Evolutionary conservation across 768 basidiomycete genomes (phyloP).

Genomic region (Rhizopogon salebrosus): DNA sequence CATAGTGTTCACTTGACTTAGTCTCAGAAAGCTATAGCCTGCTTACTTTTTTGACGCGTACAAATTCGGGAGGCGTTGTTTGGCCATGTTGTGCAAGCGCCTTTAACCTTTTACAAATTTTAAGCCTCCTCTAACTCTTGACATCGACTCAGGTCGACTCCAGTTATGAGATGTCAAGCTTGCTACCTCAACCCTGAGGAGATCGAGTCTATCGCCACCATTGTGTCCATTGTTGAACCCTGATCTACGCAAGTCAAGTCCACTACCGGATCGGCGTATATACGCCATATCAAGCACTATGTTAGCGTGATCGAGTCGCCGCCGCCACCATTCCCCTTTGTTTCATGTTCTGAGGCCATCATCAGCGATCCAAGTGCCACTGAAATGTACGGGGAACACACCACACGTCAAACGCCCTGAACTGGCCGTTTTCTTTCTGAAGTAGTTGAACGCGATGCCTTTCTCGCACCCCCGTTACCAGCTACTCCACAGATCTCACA

Average conservation of each 20-base stretch:
- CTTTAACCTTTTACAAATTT: not conserved
- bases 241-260: not conserved
- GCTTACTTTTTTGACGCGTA: slow-evolving; percentile 4
- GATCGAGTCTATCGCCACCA: not conserved
- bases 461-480: not conserved
- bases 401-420: not conserved
- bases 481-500: no score
- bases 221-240: not conserved
- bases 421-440: not conserved
- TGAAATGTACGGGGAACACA: not conserved
- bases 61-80: slow-evolving; percentile 21
- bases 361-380: not conserved
- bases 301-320: not conserved
- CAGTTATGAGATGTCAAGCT: no score
- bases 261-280: not conserved
- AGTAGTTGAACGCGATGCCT: not conserved
- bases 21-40: slow-evolving; percentile 8
- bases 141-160: no score
- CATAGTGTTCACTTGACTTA: slow-evolving; percentile 15
- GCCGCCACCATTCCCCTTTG: not conserved
- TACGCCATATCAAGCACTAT: not conserved
- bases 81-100: not conserved
- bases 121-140: not conserved
- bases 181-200: no score
- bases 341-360: not conserved